Conservation (phyloP, 2,329 filamentous ascomycete genomes). For the Davidsoniella eucalypti region DNA sequence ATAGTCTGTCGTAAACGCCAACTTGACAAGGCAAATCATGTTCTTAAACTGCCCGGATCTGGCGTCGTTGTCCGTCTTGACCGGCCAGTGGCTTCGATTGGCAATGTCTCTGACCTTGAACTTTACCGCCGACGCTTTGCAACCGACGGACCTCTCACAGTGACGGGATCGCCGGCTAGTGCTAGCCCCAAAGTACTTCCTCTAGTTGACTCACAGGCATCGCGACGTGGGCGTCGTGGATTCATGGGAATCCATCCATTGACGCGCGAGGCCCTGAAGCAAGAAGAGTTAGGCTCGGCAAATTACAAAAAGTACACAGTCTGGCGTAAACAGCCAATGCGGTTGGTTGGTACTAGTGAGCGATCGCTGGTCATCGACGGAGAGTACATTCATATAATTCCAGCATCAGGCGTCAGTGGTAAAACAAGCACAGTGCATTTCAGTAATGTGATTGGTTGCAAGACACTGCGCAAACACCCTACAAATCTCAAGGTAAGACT, state of each 20-base stretch:
- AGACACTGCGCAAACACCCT: constrained; percentile 63
- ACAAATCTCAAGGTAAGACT: constrained; percentile 56
- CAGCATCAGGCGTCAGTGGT: constrained; percentile 41
- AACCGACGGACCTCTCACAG: constrained; percentile 53
- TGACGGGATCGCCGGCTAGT: constrained; percentile 51
- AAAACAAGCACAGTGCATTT: constrained; percentile 74
- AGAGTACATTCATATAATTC: constrained; percentile 77
- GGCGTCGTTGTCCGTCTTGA: constrained; percentile 62
- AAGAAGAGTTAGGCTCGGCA: constrained; percentile 38
- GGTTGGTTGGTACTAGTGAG: constrained; percentile 60
- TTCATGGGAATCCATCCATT: constrained; percentile 47
- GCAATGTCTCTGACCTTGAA: constrained; percentile 58
- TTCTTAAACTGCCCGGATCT: constrained; percentile 60
- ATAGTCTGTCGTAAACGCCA: constrained; percentile 61
- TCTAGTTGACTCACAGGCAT: constrained; percentile 25
- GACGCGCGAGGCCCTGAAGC: constrained; percentile 43
- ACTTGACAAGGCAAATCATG: constrained; percentile 62
- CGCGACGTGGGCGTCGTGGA: constrained; percentile 20
- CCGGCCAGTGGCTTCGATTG: constrained; percentile 62
- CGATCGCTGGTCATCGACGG: constrained; percentile 65
- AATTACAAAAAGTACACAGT: constrained; percentile 65
- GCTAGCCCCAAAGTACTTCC: constrained; percentile 50
- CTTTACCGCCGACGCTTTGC: constrained; percentile 59
- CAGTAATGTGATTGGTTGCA: constrained; percentile 65
- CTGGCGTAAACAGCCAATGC: constrained; percentile 68